Conservation (phyloP, 352 stramenopile species). For the Phytopythium boreale region DNA sequence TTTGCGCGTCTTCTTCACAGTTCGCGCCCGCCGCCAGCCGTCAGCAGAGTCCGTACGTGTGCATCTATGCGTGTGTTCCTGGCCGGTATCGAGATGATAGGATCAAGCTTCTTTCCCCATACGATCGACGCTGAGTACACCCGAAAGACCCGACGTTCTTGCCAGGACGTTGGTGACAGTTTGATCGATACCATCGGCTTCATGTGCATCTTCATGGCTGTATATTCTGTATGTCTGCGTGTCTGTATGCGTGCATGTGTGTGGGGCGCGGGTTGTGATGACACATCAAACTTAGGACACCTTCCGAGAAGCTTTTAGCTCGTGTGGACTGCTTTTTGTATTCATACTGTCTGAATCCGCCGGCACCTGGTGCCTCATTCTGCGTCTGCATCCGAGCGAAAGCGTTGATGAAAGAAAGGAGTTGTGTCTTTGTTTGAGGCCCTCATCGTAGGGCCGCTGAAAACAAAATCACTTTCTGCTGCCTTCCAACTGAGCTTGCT, state of each 20-base stretch:
- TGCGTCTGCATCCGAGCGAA: constrained; percentile 13
- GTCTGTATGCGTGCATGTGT: constrained; percentile 16
- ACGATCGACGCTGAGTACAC: constrained; percentile 8
- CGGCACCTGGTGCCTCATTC: constrained; percentile 8
- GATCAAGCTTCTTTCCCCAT: constrained; percentile 11
- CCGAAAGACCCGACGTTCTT: constrained; percentile 11
- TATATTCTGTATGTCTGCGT: constrained; percentile 14
- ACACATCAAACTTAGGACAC: constrained; percentile 77
- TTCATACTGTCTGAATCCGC: constrained; percentile 82
- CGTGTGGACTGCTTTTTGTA: constrained; percentile 78
- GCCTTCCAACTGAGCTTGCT: constrained; percentile 81
- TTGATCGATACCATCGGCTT: constrained; percentile 9
- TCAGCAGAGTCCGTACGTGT: neutral
- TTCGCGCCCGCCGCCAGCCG: neutral
- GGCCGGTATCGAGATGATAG: constrained; percentile 9
- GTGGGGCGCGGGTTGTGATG: constrained; percentile 48
- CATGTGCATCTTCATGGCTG: neutral
- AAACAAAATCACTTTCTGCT: constrained; percentile 85
- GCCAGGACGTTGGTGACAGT: constrained; percentile 8
- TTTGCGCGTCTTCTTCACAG: neutral
- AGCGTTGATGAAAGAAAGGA: constrained; percentile 83
- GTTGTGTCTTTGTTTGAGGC: constrained; percentile 69
- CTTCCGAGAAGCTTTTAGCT: constrained; percentile 74
- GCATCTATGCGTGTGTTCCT: neutral
- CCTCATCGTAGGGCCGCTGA: constrained; percentile 44